Evolutionary conservation across 1,139 yeast genomes (phyloP).

Genomic region (Nakaseomyces delphensis): DNA sequence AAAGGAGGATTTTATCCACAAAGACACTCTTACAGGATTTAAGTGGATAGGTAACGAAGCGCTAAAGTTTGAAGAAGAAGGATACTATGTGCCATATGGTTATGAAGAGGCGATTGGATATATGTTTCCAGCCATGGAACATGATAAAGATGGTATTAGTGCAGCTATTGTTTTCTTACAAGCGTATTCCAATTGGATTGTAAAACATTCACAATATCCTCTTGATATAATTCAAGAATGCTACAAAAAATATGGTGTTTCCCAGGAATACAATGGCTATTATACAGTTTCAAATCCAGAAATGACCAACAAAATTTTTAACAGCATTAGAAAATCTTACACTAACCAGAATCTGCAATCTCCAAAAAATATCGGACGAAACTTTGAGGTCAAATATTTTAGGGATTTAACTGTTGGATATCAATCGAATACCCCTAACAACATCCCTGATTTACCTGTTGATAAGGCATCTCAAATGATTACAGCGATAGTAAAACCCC

Average conservation of each 20-base stretch:
- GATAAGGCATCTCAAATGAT: slow-evolving; percentile 80
- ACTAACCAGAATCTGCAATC: slow-evolving; percentile 13
- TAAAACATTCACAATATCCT: slow-evolving; percentile 33
- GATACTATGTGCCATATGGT: slow-evolving; percentile 73
- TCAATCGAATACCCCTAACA: slow-evolving; percentile 56
- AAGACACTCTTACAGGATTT: slow-evolving; percentile 88
- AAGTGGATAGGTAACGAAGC: slow-evolving; percentile 96
- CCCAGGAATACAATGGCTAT: slow-evolving; percentile 81
- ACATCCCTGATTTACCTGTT: slow-evolving; percentile 57
- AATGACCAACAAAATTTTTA: slow-evolving; percentile 46
- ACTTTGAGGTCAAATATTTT: slow-evolving; percentile 53
- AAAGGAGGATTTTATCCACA: slow-evolving; percentile 50
- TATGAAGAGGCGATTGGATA: slow-evolving; percentile 95
- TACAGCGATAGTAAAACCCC: slow-evolving; percentile 41
- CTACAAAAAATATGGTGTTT: slow-evolving; percentile 63
- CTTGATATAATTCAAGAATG: slow-evolving; percentile 49
- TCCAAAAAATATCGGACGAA: slow-evolving; percentile 32
- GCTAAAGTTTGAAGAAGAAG: slow-evolving; percentile 55
- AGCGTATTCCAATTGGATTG: slow-evolving; percentile 41
- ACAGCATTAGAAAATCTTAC: slow-evolving; percentile 35
- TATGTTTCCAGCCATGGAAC: slow-evolving; percentile 69
- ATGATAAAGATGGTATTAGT: slow-evolving; percentile 88
- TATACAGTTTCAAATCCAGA: slow-evolving; percentile 53
- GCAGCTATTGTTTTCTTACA: slow-evolving; percentile 77
- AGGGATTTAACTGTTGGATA: slow-evolving; percentile 79